phyloP scores from a whole-genome alignment of 768 basidiomycete species.

The Rhizopogon rudus region DNA sequence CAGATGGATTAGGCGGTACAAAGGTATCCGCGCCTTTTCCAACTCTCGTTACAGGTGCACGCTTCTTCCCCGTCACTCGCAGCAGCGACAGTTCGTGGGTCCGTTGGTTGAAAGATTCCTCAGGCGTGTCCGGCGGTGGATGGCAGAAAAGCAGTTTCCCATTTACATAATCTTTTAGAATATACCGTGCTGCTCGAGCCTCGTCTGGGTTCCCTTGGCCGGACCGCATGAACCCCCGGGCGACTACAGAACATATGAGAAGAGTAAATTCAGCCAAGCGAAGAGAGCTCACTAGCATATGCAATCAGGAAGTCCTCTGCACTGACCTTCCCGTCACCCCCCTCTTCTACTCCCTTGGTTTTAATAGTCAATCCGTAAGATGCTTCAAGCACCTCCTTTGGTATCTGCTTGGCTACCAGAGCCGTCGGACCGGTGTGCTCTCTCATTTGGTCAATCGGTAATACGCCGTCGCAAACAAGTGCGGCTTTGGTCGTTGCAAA shows the following conservation, averaged over 20 bases:
- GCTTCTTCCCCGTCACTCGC: slow-evolving; percentile 73
- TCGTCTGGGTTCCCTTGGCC: slow-evolving; percentile 98
- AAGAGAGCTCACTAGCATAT: slow-evolving; percentile 77
- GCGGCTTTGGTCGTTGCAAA: slow-evolving; percentile 97
- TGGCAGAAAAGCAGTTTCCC: slow-evolving; percentile 90
- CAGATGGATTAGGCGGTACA: slow-evolving; percentile 39
- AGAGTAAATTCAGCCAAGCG: slow-evolving; percentile 5
- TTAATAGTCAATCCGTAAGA: slow-evolving; percentile 83
- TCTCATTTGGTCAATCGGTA: slow-evolving; percentile 96
- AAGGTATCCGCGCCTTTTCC: slow-evolving; percentile 82
- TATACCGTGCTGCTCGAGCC: slow-evolving; percentile 84
- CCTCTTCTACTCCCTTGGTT: slow-evolving; percentile 64
- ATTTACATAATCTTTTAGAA: slow-evolving; percentile 96
- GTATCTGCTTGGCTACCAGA: slow-evolving; percentile 74
- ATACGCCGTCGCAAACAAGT: slow-evolving; percentile 91
- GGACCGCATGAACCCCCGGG: slow-evolving; percentile 85
- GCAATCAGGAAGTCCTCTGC: slow-evolving; percentile 81
- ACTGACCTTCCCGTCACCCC: slow-evolving; percentile 69
- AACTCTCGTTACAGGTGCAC: slow-evolving; percentile 84
- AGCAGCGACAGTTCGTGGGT: slow-evolving; percentile 58
- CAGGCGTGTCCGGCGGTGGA: slow-evolving; percentile 68
- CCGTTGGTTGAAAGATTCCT: slow-evolving; percentile 69
- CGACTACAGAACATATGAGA: slow-evolving; percentile 53
- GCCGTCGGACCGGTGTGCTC: slow-evolving; percentile 86
- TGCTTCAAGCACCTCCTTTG: slow-evolving; percentile 80